phyloP scores from a whole-genome alignment of 2,329 filamentous ascomycete species.

The Nemania diffusa region DNA sequence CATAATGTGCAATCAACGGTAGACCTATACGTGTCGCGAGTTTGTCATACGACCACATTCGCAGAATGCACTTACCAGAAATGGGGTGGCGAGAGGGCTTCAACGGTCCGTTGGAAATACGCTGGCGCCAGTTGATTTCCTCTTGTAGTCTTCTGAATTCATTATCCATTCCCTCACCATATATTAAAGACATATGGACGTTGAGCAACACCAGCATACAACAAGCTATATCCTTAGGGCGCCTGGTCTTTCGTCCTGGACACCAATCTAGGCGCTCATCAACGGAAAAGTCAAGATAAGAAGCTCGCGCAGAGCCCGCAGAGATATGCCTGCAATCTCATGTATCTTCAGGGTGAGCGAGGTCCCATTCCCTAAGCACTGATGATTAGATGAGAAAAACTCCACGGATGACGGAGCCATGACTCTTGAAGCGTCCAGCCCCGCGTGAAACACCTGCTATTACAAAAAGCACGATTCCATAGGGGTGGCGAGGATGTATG shows the following conservation, averaged over 20 bases:
- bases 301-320: not conserved
- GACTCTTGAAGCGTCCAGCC: no score
- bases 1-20: not conserved
- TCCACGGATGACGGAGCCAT: not conserved
- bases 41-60: not conserved
- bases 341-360: not conserved
- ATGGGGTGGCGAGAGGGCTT: not conserved
- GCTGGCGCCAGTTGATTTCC: constrained; percentile 4
- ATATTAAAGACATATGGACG: constrained; percentile 1
- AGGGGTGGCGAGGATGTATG: not conserved
- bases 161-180: constrained; percentile 3
- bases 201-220: constrained; percentile 3
- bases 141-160: constrained; percentile 3
- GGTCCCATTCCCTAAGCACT: not conserved
- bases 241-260: not conserved
- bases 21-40: not conserved
- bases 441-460: no score
- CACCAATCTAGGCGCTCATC: constrained; percentile 7
- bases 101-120: not conserved
- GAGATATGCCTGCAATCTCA: not conserved
- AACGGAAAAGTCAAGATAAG: constrained; percentile 1
- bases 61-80: constrained; percentile 1
- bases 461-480: not conserved
- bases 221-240: constrained; percentile 5
- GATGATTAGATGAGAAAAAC: constrained; percentile 3